Evolutionary conservation across 2,329 filamentous ascomycete species (phyloP).

Genomic region (Lachnellula subtilissima): DNA sequence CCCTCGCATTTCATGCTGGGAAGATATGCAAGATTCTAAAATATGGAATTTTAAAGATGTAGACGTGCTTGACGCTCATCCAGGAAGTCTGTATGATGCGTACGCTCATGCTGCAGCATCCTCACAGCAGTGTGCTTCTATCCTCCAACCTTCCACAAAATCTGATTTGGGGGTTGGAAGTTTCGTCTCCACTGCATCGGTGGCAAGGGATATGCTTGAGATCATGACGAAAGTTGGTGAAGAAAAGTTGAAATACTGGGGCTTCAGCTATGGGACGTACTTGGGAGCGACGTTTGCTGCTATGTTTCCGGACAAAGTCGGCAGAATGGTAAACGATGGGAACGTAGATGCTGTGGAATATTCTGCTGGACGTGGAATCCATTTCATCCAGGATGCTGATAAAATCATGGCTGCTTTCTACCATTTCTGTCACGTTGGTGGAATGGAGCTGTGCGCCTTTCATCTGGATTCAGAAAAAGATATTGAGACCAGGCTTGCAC

Average conservation of each 20-base stretch:
- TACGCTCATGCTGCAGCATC: conserved; percentile 41
- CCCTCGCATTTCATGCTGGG: conserved; percentile 12
- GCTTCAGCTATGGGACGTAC: conserved; percentile 46
- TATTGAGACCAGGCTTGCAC: conserved; percentile 22
- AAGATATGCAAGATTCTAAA: not conserved
- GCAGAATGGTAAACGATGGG: conserved; percentile 34
- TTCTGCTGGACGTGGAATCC: conserved; percentile 33
- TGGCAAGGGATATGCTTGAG: conserved; percentile 10
- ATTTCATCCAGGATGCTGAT: conserved; percentile 35
- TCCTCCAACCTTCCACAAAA: not conserved
- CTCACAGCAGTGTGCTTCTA: conserved; percentile 36
- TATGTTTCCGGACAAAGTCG: conserved; percentile 39
- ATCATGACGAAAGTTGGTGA: not conserved
- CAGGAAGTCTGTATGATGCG: conserved; percentile 42
- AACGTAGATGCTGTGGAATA: conserved; percentile 26
- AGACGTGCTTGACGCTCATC: conserved; percentile 42
- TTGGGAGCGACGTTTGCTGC: conserved; percentile 42
- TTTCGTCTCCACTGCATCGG: conserved; percentile 7
- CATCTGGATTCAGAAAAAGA: conserved; percentile 5
- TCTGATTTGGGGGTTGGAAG: not conserved
- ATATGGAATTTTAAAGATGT: conserved; percentile 42
- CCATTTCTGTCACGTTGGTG: conserved; percentile 29
- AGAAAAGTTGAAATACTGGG: conserved; percentile 33
- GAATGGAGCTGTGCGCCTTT: conserved; percentile 26
- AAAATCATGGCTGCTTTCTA: conserved; percentile 25